phyloP scores from a whole-genome alignment of 495 filamentous ascomycete genomes.

The Penicillium longicatenatum region DNA sequence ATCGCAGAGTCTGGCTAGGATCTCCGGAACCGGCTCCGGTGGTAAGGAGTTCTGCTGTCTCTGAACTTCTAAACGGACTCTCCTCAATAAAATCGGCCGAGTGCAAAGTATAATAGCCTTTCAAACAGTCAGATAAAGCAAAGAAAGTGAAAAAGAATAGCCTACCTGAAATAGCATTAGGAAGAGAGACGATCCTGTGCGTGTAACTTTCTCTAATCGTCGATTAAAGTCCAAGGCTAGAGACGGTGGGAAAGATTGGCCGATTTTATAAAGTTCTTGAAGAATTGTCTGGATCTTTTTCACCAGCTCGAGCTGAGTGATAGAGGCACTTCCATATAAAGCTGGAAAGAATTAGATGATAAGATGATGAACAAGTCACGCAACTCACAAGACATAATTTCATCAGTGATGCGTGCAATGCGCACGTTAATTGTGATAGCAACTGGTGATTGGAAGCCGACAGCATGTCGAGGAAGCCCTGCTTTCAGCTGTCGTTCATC shows the following conservation, averaged over 20 bases:
- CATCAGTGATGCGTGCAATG: slow-evolving; percentile 27
- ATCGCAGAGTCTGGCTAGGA: slow-evolving; percentile 21
- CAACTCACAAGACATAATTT: slow-evolving; percentile 27
- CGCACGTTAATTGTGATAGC: slow-evolving; percentile 25
- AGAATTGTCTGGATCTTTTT: slow-evolving; percentile 21
- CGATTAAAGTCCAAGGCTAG: slow-evolving; percentile 22
- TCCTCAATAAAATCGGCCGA: slow-evolving; percentile 25
- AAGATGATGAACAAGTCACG: not conserved
- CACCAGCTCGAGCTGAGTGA: slow-evolving; percentile 24
- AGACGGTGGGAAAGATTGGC: slow-evolving; percentile 18
- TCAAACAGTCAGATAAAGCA: not conserved
- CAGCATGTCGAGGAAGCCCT: slow-evolving; percentile 17
- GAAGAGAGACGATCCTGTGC: slow-evolving; percentile 25
- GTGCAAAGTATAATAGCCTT: slow-evolving; percentile 28
- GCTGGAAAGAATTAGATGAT: not conserved
- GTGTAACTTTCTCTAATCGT: slow-evolving; percentile 19
- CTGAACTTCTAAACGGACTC: slow-evolving; percentile 20
- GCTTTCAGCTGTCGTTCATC: slow-evolving; percentile 24
- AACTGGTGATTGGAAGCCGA: slow-evolving; percentile 25
- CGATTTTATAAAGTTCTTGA: slow-evolving; percentile 23
- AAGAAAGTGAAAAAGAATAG: not conserved
- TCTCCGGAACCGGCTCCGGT: slow-evolving; percentile 4
- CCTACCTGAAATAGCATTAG: slow-evolving; percentile 27
- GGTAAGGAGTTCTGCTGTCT: slow-evolving; percentile 5
- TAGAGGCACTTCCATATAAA: slow-evolving; percentile 25